Percentiles rank a stretch among this genome's conserved stretches.
Conservation (phyloP, 371 early-diverging fungal species). For the Catenaria anguillulae region DNA sequence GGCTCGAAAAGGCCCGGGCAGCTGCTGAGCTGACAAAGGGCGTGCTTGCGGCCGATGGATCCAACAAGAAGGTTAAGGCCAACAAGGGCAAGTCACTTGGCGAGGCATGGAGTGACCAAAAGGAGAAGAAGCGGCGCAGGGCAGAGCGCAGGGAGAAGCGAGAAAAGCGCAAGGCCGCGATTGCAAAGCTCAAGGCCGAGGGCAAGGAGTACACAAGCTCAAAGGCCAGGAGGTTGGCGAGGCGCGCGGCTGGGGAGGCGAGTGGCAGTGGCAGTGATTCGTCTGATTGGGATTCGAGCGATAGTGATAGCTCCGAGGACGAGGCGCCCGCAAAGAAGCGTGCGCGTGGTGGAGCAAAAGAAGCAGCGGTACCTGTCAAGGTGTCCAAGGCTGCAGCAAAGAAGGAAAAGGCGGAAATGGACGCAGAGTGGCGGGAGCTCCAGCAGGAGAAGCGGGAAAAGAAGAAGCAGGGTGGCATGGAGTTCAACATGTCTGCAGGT, state of each 20-base stretch:
- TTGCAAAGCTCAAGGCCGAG: slow-evolving; percentile 18
- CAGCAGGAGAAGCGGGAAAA: slow-evolving; percentile 12
- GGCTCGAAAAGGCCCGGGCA: slow-evolving; percentile 27
- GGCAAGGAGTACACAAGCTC: slow-evolving; percentile 1
- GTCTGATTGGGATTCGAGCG: background rate
- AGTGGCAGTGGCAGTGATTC: background rate
- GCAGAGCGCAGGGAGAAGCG: slow-evolving; percentile 49
- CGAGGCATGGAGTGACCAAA: slow-evolving; percentile 52
- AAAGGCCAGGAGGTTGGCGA: background rate
- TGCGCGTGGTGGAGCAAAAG: slow-evolving; percentile 8
- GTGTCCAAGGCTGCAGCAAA: slow-evolving; percentile 25
- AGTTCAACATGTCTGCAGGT: slow-evolving; percentile 13
- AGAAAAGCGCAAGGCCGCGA: slow-evolving; percentile 26
- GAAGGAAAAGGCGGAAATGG: slow-evolving; percentile 6
- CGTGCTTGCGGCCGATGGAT: slow-evolving; percentile 3
- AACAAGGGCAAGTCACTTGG: slow-evolving; percentile 8
- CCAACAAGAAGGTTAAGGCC: slow-evolving; percentile 10
- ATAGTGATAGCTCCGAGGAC: background rate
- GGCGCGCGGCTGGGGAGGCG: background rate
- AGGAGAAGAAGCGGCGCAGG: slow-evolving; percentile 45
- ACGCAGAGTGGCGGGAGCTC: slow-evolving; percentile 12
- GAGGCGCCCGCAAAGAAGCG: background rate
- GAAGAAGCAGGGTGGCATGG: slow-evolving; percentile 11
- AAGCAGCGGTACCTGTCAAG: too few relatives aligned
- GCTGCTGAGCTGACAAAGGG: background rate